Percentiles rank a stretch among this genome's conserved stretches.
Evolutionary conservation across 768 basidiomycete genomes (phyloP).

Genomic region (Trametes coccinea): DNA sequence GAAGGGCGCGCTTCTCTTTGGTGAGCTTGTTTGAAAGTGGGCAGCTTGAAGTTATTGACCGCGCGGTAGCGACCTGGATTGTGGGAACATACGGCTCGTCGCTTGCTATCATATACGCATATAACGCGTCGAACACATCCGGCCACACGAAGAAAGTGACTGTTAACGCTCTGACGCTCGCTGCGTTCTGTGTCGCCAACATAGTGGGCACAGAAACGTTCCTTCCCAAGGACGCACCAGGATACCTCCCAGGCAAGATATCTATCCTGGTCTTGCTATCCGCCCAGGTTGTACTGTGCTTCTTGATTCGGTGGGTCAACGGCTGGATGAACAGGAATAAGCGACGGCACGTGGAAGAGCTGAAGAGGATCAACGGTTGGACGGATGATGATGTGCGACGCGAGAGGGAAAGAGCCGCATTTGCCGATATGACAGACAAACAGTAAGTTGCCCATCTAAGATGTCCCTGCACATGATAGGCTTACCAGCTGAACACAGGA

Average conservation of each 20-base stretch:
- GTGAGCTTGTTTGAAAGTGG: constrained; percentile 30
- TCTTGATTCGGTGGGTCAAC: constrained; percentile 57
- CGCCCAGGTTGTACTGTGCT: constrained; percentile 50
- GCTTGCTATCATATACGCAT: constrained; percentile 63
- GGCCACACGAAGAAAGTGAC: constrained; percentile 71
- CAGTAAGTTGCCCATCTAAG: constrained; percentile 43
- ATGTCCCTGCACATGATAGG: background rate
- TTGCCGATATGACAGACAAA: constrained; percentile 63
- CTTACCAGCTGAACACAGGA: constrained; percentile 36
- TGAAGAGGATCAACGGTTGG: constrained; percentile 53
- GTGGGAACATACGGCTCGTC: constrained; percentile 60
- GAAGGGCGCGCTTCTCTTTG: constrained; percentile 59
- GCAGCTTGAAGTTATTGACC: background rate
- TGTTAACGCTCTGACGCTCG: constrained; percentile 61
- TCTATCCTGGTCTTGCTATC: constrained; percentile 61
- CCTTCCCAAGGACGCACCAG: constrained; percentile 59
- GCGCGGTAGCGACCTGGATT: constrained; percentile 46
- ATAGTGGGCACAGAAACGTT: constrained; percentile 67
- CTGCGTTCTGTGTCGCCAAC: constrained; percentile 57
- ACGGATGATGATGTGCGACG: constrained; percentile 54
- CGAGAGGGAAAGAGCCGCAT: constrained; percentile 60
- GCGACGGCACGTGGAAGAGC: constrained; percentile 39
- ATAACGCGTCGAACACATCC: constrained; percentile 63
- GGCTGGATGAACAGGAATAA: constrained; percentile 55
- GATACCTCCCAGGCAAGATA: constrained; percentile 66